phyloP scores from a whole-genome alignment of 1,139 yeast genomes.

The Debaryomyces psychrophilus region DNA sequence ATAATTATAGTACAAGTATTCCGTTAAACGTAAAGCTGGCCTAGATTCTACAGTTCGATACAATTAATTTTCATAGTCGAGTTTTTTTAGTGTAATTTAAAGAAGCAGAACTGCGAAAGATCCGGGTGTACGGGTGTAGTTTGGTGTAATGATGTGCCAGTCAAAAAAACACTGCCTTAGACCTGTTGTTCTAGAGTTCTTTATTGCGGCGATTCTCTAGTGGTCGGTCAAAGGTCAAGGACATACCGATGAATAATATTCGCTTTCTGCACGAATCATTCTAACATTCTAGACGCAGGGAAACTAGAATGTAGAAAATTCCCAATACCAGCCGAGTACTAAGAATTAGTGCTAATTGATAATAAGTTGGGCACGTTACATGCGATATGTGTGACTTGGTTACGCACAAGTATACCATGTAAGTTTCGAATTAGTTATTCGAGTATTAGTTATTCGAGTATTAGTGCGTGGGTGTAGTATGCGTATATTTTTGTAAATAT shows the following conservation, averaged over 20 bases:
- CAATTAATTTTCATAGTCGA: conserved; percentile 1
- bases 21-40: background rate
- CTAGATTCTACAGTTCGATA: background rate
- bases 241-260: background rate
- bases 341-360: too few species aligned
- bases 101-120: background rate
- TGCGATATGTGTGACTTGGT: too few species aligned
- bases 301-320: too few species aligned
- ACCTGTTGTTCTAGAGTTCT: background rate
- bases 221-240: background rate
- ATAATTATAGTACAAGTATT: background rate
- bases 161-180: background rate
- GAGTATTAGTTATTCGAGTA: too few species aligned
- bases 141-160: background rate
- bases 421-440: too few species aligned
- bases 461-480: too few species aligned
- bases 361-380: too few species aligned
- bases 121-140: conserved; percentile 3
- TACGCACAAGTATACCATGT: too few species aligned
- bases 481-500: background rate
- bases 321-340: too few species aligned
- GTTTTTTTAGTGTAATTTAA: background rate
- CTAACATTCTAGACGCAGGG: too few species aligned
- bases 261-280: too few species aligned
- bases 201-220: background rate